A percentile compares a stretch with the other conserved stretches of the same genome.
Conservation (phyloP, 352 stramenopile genomes). For the Pythium sukuiense region DNA sequence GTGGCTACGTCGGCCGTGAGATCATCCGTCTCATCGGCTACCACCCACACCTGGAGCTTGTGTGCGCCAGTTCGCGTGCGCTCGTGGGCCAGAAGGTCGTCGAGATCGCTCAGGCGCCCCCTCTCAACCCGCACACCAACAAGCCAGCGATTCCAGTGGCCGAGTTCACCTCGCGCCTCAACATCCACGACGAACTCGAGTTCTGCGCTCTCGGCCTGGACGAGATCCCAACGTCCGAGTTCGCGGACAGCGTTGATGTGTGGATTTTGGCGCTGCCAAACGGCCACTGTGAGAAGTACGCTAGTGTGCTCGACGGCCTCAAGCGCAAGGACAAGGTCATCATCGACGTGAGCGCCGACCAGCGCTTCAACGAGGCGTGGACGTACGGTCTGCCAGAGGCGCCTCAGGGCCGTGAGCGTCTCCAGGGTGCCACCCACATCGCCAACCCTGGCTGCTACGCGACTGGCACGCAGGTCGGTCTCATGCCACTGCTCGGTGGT, state of each 20-base stretch:
- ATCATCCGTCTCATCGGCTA: slow-evolving; percentile 81
- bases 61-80: slow-evolving; percentile 81
- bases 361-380: slow-evolving; percentile 87
- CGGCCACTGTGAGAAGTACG: slow-evolving; percentile 83
- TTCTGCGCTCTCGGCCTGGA: slow-evolving; percentile 85
- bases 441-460: slow-evolving; percentile 90
- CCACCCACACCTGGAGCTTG: slow-evolving; percentile 78
- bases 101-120: slow-evolving; percentile 66
- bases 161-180: slow-evolving; percentile 35
- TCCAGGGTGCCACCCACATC: slow-evolving; percentile 77
- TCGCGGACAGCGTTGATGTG: slow-evolving; percentile 80
- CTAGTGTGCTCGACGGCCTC: slow-evolving; percentile 64
- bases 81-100: slow-evolving; percentile 79
- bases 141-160: slow-evolving; percentile 49
- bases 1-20: slow-evolving; percentile 86
- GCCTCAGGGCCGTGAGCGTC: slow-evolving; percentile 51
- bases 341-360: slow-evolving; percentile 87
- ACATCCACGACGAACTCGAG: slow-evolving; percentile 71
- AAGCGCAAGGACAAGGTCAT: slow-evolving; percentile 73
- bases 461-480: slow-evolving; percentile 72
- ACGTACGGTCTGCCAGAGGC: slow-evolving; percentile 85
- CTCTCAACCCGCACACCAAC: slow-evolving; percentile 84
- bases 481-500: slow-evolving; percentile 76
- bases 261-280: slow-evolving; percentile 89
- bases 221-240: slow-evolving; percentile 61